Base-by-base conservation (phyloP, 495 filamentous ascomycete genomes). In the Xylaria bambusicola region DNA sequence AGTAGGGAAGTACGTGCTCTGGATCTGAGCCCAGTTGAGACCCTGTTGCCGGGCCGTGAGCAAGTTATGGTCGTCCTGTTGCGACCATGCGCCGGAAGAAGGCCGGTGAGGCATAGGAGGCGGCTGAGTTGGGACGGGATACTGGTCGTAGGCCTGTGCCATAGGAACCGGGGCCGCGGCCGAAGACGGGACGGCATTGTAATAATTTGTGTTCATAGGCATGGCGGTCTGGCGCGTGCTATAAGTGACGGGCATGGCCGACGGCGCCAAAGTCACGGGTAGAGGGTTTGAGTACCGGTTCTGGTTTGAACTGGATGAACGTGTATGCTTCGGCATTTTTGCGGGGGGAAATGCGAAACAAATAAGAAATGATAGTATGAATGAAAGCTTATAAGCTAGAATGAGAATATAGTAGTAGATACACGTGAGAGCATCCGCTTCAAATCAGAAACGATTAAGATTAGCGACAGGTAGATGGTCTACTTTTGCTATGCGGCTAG, bases 21-120 rank as follows among this genome's bases (percentile, higher is more conserved):
- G 84, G 64, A 92, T 91, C 48, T 86, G 83, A 47, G 80, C 79
- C 88, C 88, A 92, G 67, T 88, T 88, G 64, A 86, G 81, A 46
- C 84, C 84, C 69, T 80, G 77, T 7, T 84, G 80, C 35, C 88
- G 80, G 24, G 86, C 84, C 26, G 63, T 62, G 63, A 89, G 77
- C 29, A 92, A 75, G 17, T 79, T 77, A 58, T 83, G 76, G 64
- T 92, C 88, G 53, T 89, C 86, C 31, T 81, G 75, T 13, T 79
- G 72, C 23, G 81, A 80, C 88, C 88, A 92, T 9, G 83, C 80
- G 31, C 80, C 78, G 2, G 78, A 78, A 20, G 80, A 80, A 21
- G 82, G 75, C 17, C 80, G 77, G 63, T 81, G 71, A 48, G 77
- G 75, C 68, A 66, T 61, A 61, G 77, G 40, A 69, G 54, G 59